Evolutionary conservation across 2,329 filamentous ascomycete species (phyloP), one percentile per base, ranked within the genome.

Genomic region (Emericellopsis cladophorae): DNA sequence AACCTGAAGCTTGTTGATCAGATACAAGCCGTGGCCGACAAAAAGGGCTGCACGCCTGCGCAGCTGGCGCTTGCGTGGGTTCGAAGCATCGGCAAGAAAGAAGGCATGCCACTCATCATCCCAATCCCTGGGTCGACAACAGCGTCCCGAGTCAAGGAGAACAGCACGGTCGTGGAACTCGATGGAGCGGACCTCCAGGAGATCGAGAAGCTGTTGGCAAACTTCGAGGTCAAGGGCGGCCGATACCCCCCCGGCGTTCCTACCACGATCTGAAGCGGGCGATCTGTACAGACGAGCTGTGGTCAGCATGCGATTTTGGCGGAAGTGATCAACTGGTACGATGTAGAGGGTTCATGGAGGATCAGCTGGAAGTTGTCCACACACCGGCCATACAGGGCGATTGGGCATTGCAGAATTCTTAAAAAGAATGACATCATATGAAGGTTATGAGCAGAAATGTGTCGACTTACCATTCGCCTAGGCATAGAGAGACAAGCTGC

Each of bases 1-100:
- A 86, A 86, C 56, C 50, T 84, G 11, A 55, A 74, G 51, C 67
- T 86, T 6, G 74, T 78, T 11, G 49, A 65, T 14, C 63, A 74
- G 44, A 54, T 85, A 6, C 61, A 76, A 52, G 60, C 62, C 31
- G 51, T 85, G 38, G 79, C 81, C 1, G 53, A 59, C 46, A 65
- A 65, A 49, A 84, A 83, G 59, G 67, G 67, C 1, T 72, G 67
- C 51, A 81, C 76, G 1, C 54, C 73, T 4, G 68, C 70, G 2
- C 81, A 87, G 59, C 62, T 86, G 23, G 81, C 80, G 12, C 63
- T 87, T 41, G 70, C 67, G 39, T 88, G 81, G 80, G 58, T 76
- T 3, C 49, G 66, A 36, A 58, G 66, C 2, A 59, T 77, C 33
- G 70, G 65, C 34, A 60, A 58, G 40, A 64, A 61, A 31, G 64